Percentiles rank a stretch among this genome's conserved stretches.
Conservation (phyloP, 2,329 filamentous ascomycete species). For the Orbilia oligospora region DNA sequence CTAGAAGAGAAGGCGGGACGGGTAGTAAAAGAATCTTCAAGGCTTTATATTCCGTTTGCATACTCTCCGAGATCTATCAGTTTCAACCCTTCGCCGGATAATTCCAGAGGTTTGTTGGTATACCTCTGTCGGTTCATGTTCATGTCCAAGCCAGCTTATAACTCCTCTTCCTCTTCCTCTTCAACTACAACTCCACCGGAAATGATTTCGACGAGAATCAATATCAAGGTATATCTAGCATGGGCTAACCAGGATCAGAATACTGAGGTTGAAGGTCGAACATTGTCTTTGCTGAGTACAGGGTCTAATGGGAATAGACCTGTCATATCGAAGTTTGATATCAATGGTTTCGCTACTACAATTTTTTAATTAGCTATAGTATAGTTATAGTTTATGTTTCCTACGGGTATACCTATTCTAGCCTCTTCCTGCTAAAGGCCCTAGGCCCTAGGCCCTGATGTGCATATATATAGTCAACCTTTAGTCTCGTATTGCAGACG, state of each 20-base stretch:
- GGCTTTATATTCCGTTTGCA: background rate
- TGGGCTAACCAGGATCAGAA: background rate
- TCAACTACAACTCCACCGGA: background rate
- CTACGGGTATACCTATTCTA: too few species aligned
- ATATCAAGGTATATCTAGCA: background rate
- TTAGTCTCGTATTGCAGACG: too few species aligned
- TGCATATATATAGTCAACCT: too few species aligned
- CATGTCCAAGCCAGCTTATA: background rate
- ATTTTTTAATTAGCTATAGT: background rate
- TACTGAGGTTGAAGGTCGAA: background rate
- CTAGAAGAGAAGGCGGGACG: background rate
- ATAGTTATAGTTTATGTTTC: too few species aligned
- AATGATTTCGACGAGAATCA: background rate
- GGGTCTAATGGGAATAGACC: background rate
- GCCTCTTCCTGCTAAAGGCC: too few species aligned
- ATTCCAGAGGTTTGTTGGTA: background rate
- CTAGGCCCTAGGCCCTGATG: too few species aligned
- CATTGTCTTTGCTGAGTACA: background rate
- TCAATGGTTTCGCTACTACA: background rate
- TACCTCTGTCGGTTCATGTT: slow-evolving; percentile 14
- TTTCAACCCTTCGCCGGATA: background rate
- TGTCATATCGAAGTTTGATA: background rate
- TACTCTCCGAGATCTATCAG: background rate
- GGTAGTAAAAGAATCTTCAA: background rate
- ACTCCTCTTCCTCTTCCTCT: too few species aligned